Base-by-base conservation (phyloP, 2,329 filamentous ascomycete genomes). In the Aspergillus glaucus region DNA sequence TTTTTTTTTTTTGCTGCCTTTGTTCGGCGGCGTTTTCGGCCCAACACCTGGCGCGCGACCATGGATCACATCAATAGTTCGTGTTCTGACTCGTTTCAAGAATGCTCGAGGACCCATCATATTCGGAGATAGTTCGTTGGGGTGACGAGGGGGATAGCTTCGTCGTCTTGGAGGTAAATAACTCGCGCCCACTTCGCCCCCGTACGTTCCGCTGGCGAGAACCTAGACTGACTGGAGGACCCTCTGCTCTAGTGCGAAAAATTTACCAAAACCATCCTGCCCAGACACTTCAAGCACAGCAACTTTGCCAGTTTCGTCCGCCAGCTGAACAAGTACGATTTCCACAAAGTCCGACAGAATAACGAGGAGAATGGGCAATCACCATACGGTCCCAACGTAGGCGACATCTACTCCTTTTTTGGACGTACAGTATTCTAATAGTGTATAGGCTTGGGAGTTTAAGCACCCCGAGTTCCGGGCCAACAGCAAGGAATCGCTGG, bases 221-320 rank as follows among this genome's bases (percentile, higher is more conserved):
- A 24, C 24, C 21, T 14, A 39, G 36, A 44, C 61, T 64, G 50
- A 61, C 47, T 42, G 24, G 17, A 45, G 28, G 9, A 45, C 34
- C 17, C 49, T 37, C n/a, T 37, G 43, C 45, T 50, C 22, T 67
- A 96, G 92, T 95, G 94, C 69, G 92, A 97, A 69, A 95, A 95
- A 69, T 98, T 98, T 65, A 97, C 93, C 19, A 95, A 96, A 68
- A 87, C 88, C 36, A 95, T 98, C 60, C 81, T 98, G 14, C 93
- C 93, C 2, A 96, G 97, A 67, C 90, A 97, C 63, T 98, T 98
- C 78, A 98, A 98, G 72, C 93, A 97, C 73, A 95, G 89, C 79
- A 96, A 96, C 69, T 96, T 96, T 74, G 91, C 91, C 28, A 95
- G 90, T 71, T 96, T 96, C 66, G 91, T 96, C 50, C 86, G 91